Evolutionary conservation across 2,329 filamentous ascomycete species (phyloP), one percentile per base, ranked within the genome.

Genomic region (Penicillium sp.): DNA sequence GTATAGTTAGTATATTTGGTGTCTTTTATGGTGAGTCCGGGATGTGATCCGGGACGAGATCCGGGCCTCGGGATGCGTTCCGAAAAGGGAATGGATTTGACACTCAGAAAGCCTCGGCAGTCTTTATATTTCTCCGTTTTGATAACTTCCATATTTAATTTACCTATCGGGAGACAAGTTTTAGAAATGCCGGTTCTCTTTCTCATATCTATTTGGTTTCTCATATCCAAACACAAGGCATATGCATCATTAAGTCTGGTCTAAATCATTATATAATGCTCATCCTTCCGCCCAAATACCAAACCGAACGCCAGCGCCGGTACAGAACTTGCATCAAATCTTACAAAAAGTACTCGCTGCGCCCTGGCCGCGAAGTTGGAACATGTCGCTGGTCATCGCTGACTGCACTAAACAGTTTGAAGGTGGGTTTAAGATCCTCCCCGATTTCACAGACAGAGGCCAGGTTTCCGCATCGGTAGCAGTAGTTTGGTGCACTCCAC

Each of bases 381-480:
- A 78, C 71, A 61, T 78, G 76, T 57, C 77, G 72, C 67, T 77
- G 72, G 50, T 79, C 77, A 58, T 78, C 77, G 48, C 73, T 71
- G 42, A 79, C 77, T 5, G 76, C 77, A 54, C 75, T 75, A 65
- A 79, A 79, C 28, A 79, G 65, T 61, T 79, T 94, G 78, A 99
- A 99, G 67, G 89, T 90, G 31, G 93, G 91, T 58, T 91, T 87
- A 50, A 97, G 81, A 67, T 94, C 88, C 67, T 89, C 88, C 63
- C 88, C 87, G 28, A 97, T 86, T 50, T 91, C 91, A 87, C 96
- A 96, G 71, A 97, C 96, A 5, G 83, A 86, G 19, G 86, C 86
- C 58, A 89, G 90, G 77, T 99, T 99, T 70, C 94, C 94, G 71
- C 93, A 99, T 75, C 93, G 86, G 82, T 99, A 97, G 80, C 93